A percentile compares a stretch with the other conserved stretches of the same genome.
phyloP scores from a whole-genome alignment of 2,329 filamentous ascomycete genomes.

The Talaromyces sp. region DNA sequence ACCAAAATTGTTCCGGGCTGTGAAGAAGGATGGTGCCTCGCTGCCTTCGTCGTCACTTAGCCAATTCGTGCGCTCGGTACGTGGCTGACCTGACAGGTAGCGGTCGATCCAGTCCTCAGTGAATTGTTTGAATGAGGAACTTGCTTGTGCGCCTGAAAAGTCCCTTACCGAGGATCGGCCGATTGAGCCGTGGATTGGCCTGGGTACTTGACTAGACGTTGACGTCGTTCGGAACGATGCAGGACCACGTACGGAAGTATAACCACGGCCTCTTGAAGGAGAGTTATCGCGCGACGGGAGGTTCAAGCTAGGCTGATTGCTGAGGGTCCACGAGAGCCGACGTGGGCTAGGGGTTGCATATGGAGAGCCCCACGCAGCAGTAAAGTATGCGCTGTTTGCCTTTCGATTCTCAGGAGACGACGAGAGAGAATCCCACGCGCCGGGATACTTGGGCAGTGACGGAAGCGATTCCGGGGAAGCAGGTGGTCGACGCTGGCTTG shows the following conservation, averaged over 20 bases:
- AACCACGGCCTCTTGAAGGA: conserved; percentile 28
- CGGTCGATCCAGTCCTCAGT: conserved; percentile 85
- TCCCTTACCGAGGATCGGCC: conserved; percentile 27
- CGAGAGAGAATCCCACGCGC: conserved; percentile 35
- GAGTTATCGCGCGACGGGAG: conserved; percentile 34
- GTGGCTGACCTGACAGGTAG: conserved; percentile 68
- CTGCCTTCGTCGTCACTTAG: conserved; percentile 74
- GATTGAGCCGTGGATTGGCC: conserved; percentile 27
- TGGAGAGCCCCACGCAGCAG: conserved; percentile 87
- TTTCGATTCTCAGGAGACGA: conserved; percentile 40
- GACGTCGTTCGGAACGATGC: conserved; percentile 31
- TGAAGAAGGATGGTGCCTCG: conserved; percentile 64
- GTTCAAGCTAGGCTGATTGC: conserved; percentile 47
- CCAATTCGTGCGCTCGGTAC: conserved; percentile 74
- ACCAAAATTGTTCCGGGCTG: conserved; percentile 39
- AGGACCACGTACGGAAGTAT: conserved; percentile 22
- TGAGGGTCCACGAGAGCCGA: conserved; percentile 38
- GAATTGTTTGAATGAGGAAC: conserved; percentile 52
- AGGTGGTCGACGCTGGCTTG: conserved; percentile 26
- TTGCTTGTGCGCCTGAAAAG: conserved; percentile 26
- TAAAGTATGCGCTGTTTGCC: conserved; percentile 57
- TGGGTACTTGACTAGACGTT: conserved; percentile 24
- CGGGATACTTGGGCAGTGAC: conserved; percentile 32
- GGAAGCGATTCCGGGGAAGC: conserved; percentile 32
- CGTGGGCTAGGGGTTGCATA: conserved; percentile 64